phyloP scores from a whole-genome alignment of 257 asterid genomes.

The Solanum appendiculatum region DNA sequence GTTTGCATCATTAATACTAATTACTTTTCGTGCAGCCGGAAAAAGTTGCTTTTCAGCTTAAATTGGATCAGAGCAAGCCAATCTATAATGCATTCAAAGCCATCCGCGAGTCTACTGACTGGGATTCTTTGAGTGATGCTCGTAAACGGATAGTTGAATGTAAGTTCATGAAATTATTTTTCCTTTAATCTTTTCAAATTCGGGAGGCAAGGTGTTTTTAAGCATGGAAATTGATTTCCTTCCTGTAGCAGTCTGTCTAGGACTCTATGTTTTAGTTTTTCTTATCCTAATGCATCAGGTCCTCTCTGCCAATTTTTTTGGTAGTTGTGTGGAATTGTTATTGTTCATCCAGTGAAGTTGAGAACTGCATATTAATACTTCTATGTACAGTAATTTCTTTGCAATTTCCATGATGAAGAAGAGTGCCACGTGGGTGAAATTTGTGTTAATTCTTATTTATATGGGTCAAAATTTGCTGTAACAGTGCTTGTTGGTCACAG shows the following conservation, averaged over 20 bases:
- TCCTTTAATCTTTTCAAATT: not conserved
- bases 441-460: too few species aligned
- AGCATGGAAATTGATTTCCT: not conserved
- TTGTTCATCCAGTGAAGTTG: not conserved
- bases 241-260: not conserved
- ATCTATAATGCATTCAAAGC: constrained; percentile 79
- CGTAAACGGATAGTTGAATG: constrained; percentile 91
- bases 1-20: not conserved
- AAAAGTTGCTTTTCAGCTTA: constrained; percentile 79
- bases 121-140: constrained; percentile 76
- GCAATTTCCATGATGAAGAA: not conserved
- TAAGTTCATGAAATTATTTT: constrained; percentile 5
- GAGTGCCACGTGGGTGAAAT: not conserved
- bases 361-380: not conserved
- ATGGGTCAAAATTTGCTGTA: too few species aligned
- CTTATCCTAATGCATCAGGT: not conserved
- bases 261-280: not conserved
- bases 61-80: constrained; percentile 88
- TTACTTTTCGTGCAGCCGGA: constrained; percentile 54
- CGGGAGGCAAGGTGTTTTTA: not conserved
- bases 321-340: not conserved
- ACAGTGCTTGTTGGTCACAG: too few species aligned
- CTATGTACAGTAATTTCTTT: not conserved
- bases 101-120: constrained; percentile 62
- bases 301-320: not conserved